Evolutionary conservation across 2,329 filamentous ascomycete species (phyloP), one percentile per base, ranked within the genome.

Genomic region (Cordyceps cateniannulata): DNA sequence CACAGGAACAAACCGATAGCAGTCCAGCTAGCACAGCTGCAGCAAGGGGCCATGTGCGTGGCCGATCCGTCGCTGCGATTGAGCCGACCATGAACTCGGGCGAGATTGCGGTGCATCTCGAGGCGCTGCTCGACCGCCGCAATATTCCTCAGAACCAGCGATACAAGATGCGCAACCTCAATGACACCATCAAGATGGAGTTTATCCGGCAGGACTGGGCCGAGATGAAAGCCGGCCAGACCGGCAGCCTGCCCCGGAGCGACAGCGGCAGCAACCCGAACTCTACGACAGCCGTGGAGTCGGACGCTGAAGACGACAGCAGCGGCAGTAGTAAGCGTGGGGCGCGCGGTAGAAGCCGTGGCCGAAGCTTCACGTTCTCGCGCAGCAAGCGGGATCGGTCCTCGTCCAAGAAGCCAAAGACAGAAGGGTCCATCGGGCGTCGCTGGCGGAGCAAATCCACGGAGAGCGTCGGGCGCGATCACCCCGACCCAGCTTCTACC

Each of bases 81-180:
- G 88, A 90, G 50, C 70, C 70, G 8, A 63, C 67, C n/a, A 73
- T 85, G 32, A 76, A 82, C 60, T 77, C 79, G n/a, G 76, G 79
- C 66, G 78, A 85, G 63, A 81, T 86, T 45, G 77, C 83, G 63
- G 75, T 73, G 61, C 82, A 85, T 64, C 79, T 85, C 52, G 84
- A 87, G 67, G 84, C 81, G 3, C 81, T 85, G 73, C 72, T 96
- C 73, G 91, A 96, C 71, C 86, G 93, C 20, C 85, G 93, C 65
- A 96, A 98, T 69, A 96, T 98, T 59, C 93, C 93, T 3, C 90
- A 96, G 69, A 90, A 96, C 65, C 92, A 96, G 80, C 84, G 93
- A 60, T 91, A 93, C 73, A 96, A 96, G 76, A 97, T 99, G 92
- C 85, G 93, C 50, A 93, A 87, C 61, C 79, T 99, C 63, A 91